Evolutionary conservation across 768 basidiomycete genomes (phyloP).

Genomic region (Mycena vulgaris): DNA sequence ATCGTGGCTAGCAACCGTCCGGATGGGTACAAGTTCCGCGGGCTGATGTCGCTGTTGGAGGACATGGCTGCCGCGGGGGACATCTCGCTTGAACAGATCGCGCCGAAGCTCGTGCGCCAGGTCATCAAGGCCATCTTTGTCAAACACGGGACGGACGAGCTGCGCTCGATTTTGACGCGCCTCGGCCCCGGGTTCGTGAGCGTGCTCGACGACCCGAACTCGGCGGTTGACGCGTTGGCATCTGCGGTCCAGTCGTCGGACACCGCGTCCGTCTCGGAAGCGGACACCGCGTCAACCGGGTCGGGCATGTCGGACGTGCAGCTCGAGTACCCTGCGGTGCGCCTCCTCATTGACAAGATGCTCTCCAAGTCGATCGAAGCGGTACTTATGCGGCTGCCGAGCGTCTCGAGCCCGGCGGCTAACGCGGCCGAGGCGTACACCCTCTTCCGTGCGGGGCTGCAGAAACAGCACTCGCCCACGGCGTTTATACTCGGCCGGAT

Average conservation of each 20-base stretch:
- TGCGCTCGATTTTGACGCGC: slow-evolving; percentile 44
- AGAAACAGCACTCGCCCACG: slow-evolving; percentile 63
- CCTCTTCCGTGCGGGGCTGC: slow-evolving; percentile 63
- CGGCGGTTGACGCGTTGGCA: slow-evolving; percentile 40
- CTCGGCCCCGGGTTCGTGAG: slow-evolving; percentile 52
- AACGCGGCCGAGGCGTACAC: slow-evolving; percentile 61
- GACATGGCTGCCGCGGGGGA: slow-evolving; percentile 51
- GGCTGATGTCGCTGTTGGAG: slow-evolving; percentile 60
- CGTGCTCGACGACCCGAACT: slow-evolving; percentile 43
- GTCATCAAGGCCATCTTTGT: slow-evolving; percentile 46
- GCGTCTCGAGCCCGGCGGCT: slow-evolving; percentile 7
- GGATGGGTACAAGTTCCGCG: slow-evolving; percentile 51
- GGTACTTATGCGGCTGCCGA: slow-evolving; percentile 44
- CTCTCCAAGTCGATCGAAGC: slow-evolving; percentile 52
- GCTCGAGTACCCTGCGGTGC: slow-evolving; percentile 20
- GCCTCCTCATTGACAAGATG: slow-evolving; percentile 43
- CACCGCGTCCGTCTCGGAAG: neutral
- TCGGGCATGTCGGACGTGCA: slow-evolving; percentile 11
- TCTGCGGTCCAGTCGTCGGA: slow-evolving; percentile 13
- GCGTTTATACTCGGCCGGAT: slow-evolving; percentile 70
- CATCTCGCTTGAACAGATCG: slow-evolving; percentile 50
- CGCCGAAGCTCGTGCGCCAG: slow-evolving; percentile 42
- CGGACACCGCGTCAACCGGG: neutral
- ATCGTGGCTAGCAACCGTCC: slow-evolving; percentile 47
- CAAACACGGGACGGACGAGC: slow-evolving; percentile 44